Conservation (phyloP, 2,329 filamentous ascomycete genomes). For the Aspergillus alliaceus region DNA sequence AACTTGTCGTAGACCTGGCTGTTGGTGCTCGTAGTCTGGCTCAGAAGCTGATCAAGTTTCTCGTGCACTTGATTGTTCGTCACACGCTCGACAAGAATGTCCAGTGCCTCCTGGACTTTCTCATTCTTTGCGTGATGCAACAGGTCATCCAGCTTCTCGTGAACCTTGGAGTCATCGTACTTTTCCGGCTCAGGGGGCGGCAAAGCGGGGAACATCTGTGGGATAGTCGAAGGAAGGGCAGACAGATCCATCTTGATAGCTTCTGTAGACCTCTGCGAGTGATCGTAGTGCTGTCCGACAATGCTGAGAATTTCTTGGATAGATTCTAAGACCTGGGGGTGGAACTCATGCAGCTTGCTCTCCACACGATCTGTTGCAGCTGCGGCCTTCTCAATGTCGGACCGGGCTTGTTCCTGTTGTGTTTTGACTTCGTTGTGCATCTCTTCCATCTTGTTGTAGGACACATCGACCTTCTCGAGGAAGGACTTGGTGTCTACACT, state of each 20-base stretch:
- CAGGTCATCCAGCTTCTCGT: conserved; percentile 58
- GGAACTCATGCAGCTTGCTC: conserved; percentile 74
- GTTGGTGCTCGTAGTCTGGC: conserved; percentile 29
- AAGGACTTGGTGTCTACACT: conserved; percentile 84
- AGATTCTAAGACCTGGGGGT: conserved; percentile 83
- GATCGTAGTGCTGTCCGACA: conserved; percentile 84
- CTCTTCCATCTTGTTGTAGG: conserved; percentile 73
- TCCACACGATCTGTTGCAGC: conserved; percentile 73
- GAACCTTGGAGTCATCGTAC: conserved; percentile 61
- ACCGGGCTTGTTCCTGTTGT: conserved; percentile 79
- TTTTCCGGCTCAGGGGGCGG: conserved; percentile 54
- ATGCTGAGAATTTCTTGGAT: conserved; percentile 82
- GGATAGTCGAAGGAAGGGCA: conserved; percentile 52
- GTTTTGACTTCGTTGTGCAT: conserved; percentile 68
- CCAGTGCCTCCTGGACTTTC: conserved; percentile 59
- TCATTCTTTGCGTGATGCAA: conserved; percentile 47
- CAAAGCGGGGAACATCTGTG: conserved; percentile 56
- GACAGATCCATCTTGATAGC: conserved; percentile 60
- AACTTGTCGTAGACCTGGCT: conserved; percentile 59
- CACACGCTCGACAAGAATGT: conserved; percentile 45
- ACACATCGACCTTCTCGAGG: conserved; percentile 77
- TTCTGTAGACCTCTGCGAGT: conserved; percentile 69
- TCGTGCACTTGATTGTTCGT: conserved; percentile 59
- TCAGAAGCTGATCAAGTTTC: conserved; percentile 54
- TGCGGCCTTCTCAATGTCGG: conserved; percentile 74